Percentiles rank a stretch among this genome's conserved stretches.
Conservation (phyloP, 1,284 basidiomycete genomes). For the Stygiomarasmius scandens region DNA sequence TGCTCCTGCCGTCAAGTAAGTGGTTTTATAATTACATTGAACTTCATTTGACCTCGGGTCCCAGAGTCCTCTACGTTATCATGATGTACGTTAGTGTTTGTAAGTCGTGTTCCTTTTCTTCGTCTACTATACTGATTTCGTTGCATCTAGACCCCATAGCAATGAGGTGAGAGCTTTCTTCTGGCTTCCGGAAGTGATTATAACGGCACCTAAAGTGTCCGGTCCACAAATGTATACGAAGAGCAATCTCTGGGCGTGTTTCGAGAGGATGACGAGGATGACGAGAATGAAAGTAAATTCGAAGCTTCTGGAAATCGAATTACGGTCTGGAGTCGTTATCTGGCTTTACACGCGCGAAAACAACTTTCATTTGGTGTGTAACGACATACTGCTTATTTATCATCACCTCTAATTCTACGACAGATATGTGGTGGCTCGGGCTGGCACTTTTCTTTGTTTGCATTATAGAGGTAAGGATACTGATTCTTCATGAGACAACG, state of each 20-base stretch:
- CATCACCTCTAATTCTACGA: neutral
- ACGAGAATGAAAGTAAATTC: constrained; percentile 54
- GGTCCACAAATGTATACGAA: constrained; percentile 99
- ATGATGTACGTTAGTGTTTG: constrained; percentile 89
- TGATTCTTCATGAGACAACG: neutral
- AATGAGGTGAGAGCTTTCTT: constrained; percentile 51
- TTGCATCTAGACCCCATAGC: constrained; percentile 63
- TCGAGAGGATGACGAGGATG: constrained; percentile 49
- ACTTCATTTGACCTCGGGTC: neutral
- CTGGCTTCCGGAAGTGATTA: neutral
- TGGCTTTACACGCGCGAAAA: constrained; percentile 78
- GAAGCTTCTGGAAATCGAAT: constrained; percentile 50
- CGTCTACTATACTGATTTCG: neutral
- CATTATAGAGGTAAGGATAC: constrained; percentile 75
- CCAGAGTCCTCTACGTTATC: constrained; percentile 80
- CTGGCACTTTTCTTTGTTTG: constrained; percentile 81
- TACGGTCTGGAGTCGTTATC: constrained; percentile 75
- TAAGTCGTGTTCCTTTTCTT: constrained; percentile 37
- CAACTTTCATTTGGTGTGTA: constrained; percentile 83
- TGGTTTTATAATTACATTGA: constrained; percentile 17
- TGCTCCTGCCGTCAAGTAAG: constrained; percentile 84
- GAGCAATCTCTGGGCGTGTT: constrained; percentile 85
- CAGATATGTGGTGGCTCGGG: constrained; percentile 91
- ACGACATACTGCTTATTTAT: constrained; percentile 18
- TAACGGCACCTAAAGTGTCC: constrained; percentile 59